Conservation (phyloP, 768 basidiomycete species). For the Lactarius trivialis region DNA sequence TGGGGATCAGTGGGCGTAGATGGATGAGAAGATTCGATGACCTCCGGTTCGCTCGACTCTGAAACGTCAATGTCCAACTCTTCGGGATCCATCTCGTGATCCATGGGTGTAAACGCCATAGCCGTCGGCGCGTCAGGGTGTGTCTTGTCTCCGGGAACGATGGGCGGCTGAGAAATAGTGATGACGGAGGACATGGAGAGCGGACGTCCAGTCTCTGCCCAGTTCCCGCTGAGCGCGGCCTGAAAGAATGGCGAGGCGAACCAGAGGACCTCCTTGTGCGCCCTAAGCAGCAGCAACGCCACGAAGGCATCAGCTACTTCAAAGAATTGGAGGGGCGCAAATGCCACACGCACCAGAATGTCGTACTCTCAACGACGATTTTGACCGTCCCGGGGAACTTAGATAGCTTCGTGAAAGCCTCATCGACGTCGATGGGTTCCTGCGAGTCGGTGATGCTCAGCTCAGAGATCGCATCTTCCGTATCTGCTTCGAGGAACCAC, state of each 20-base stretch:
- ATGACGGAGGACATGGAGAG: slow-evolving; percentile 76
- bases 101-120: slow-evolving; percentile 55
- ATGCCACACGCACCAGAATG: slow-evolving; percentile 68
- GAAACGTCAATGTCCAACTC: slow-evolving; percentile 38
- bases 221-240: slow-evolving; percentile 82
- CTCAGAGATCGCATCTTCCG: slow-evolving; percentile 61
- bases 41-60: slow-evolving; percentile 18
- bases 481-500: slow-evolving; percentile 72
- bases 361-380: slow-evolving; percentile 81
- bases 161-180: slow-evolving; percentile 73
- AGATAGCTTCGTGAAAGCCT: slow-evolving; percentile 64
- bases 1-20: not conserved
- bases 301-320: not conserved
- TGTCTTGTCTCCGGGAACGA: slow-evolving; percentile 45
- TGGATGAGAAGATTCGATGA: slow-evolving; percentile 26
- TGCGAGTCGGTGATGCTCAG: slow-evolving; percentile 60
- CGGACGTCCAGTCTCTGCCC: slow-evolving; percentile 84
- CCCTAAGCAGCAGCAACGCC: slow-evolving; percentile 40
- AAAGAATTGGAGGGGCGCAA: slow-evolving; percentile 9
- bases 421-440: slow-evolving; percentile 66
- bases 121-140: slow-evolving; percentile 40
- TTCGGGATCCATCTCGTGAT: slow-evolving; percentile 42
- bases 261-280: slow-evolving; percentile 85
- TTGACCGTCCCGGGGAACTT: slow-evolving; percentile 83
- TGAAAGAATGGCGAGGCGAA: slow-evolving; percentile 96